Percentiles rank a stretch among this genome's conserved stretches.
These are phyloP conservation scores for Apiotrichum mycotoxinovorans DNA, from an alignment of 1,284 basidiomycete genomes.

Conservation along the genomic window DNA sequence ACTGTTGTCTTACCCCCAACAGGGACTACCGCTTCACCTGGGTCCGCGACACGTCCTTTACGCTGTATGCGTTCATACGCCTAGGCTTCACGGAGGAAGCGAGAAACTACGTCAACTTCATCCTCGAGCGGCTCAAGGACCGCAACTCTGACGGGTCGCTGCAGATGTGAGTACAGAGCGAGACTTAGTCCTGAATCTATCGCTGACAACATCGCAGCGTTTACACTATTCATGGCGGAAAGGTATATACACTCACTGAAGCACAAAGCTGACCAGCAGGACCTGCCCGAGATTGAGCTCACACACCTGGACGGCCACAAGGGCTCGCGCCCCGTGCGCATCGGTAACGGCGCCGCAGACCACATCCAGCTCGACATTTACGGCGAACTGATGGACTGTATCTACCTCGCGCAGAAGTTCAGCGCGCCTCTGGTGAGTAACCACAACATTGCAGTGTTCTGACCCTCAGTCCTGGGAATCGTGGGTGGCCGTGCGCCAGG, in stretches of 20 bases:
- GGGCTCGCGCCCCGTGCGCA: slow-evolving; percentile 60
- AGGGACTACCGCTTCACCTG: slow-evolving; percentile 51
- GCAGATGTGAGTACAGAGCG: slow-evolving; percentile 65
- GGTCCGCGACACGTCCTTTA: slow-evolving; percentile 87
- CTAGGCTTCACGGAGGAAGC: slow-evolving; percentile 82
- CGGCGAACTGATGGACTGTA: slow-evolving; percentile 84
- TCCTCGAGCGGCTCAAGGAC: slow-evolving; percentile 71
- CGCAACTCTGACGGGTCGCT: slow-evolving; percentile 82
- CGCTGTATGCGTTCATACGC: slow-evolving; percentile 82
- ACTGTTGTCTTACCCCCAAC: too few species aligned
- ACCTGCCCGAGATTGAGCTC: slow-evolving; percentile 76
- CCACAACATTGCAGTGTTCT: background rate
- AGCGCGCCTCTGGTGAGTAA: slow-evolving; percentile 55
- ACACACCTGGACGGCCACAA: slow-evolving; percentile 82
- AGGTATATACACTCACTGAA: slow-evolving; percentile 34
- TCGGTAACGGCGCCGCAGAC: slow-evolving; percentile 84
- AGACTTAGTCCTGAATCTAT: too few species aligned
- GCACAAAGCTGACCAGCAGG: slow-evolving; percentile 27
- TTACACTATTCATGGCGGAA: slow-evolving; percentile 58
- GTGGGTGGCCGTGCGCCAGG: slow-evolving; percentile 57
- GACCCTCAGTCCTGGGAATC: slow-evolving; percentile 60
- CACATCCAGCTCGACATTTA: slow-evolving; percentile 90
- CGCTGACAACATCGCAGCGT: slow-evolving; percentile 32
- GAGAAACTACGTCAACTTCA: slow-evolving; percentile 75
- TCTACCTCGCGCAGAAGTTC: slow-evolving; percentile 83